Base-by-base conservation (phyloP, 2,329 filamentous ascomycete species). In the Penicillium sp. region DNA sequence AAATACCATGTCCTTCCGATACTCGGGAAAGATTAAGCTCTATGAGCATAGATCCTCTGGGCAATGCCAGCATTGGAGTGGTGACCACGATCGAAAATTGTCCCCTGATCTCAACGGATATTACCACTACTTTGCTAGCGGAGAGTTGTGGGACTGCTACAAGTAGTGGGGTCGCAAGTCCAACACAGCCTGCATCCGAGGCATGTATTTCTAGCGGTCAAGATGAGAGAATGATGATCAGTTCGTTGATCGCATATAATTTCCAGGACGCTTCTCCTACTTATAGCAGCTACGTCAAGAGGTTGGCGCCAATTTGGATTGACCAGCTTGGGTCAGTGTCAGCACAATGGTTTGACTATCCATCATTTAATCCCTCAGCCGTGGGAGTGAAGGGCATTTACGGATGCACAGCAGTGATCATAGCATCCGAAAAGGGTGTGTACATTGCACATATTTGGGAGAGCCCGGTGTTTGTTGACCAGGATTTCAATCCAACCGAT, bases 381-480 rank as follows among this genome's bases (percentile, higher is more conserved):
- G 25, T 47, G 16, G 41, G 50, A 7, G 40, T 53, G 1, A 53
- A 47, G 10, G 41, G 41, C 2, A 39, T 53, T 8, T 53, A 47
- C 13, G 50, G 50, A 9, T 53, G 50, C 23, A 53, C 41, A 6
- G 33, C 31, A 3, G 41, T 53, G n/a, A 39, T 53, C 6, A 15
- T 53, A 13, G n/a, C n/a, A 31, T 53, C 50, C 19, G 50, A 53
- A 15, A 53, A 53, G 19, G 50, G 50, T 23, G 50, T 29, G 15
- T 53, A 53, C 25, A 31, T 53, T n/a, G 31, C 50, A 1, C 50
- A 53, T 10, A 47, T 53, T 9, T 53, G 50, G 50, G 50, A 53
- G 15, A 31, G 15, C 10, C 50, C 50, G 5, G 41, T 53, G 5
- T 53, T 47, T 13, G 34, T 47, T 21, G 33, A 53, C 8, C 13